Percentiles rank a stretch among this genome's conserved stretches.
These are phyloP conservation scores for Oehlia diaphana DNA, from an alignment of 192 early-diverging fungal species.

Conservation along the genomic window DNA sequence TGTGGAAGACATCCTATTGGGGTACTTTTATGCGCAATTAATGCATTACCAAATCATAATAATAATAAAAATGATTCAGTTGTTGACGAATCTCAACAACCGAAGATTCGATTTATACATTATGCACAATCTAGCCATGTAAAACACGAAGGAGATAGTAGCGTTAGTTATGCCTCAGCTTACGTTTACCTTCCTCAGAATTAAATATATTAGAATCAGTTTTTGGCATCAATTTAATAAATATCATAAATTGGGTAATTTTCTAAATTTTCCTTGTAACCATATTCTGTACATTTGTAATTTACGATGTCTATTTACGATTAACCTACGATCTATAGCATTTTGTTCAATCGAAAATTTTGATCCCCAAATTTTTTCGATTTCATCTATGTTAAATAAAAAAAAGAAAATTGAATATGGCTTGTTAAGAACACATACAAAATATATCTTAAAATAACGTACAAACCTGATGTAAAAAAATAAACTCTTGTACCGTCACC, in stretches of 20 bases:
- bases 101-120: constrained; percentile 68
- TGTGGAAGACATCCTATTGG: constrained; percentile 92
- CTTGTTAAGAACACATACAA: neutral
- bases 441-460: neutral
- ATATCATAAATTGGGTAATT: constrained; percentile 30
- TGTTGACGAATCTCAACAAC: constrained; percentile 21
- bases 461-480: constrained; percentile 73
- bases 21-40: constrained; percentile 73
- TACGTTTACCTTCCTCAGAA: constrained; percentile 23
- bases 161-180: constrained; percentile 29
- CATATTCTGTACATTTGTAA: constrained; percentile 98
- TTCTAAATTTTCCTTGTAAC: constrained; percentile 96
- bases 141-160: constrained; percentile 14
- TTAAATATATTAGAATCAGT: too few species aligned
- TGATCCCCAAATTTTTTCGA: constrained; percentile 50
- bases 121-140: constrained; percentile 81
- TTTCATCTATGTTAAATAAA: constrained; percentile 41
- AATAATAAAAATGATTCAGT: neutral
- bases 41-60: constrained; percentile 31
- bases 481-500: constrained; percentile 96
- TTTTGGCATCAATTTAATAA: neutral
- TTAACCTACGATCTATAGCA: constrained; percentile 85
- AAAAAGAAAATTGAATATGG: neutral
- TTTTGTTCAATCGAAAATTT: constrained; percentile 84
- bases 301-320: constrained; percentile 89